phyloP scores from a whole-genome alignment of 441 rosid species.

The Viola pubescens region DNA sequence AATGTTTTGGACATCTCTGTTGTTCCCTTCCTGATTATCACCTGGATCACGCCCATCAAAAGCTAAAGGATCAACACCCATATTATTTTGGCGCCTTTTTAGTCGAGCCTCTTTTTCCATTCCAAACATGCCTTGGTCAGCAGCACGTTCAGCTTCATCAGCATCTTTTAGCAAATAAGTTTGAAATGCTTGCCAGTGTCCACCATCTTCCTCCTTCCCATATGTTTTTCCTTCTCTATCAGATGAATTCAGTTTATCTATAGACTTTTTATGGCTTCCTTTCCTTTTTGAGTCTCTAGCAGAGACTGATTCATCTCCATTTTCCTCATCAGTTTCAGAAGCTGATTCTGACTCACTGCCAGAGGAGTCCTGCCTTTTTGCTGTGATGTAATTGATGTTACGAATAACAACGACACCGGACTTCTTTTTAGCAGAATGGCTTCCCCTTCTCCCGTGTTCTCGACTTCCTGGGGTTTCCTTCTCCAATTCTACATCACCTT shows the following conservation, averaged over 20 bases:
- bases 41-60: conserved; percentile 35
- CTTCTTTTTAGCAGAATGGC: conserved; percentile 50
- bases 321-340: conserved; percentile 45
- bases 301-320: conserved; percentile 28
- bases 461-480: conserved; percentile 25
- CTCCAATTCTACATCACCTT: conserved; percentile 37
- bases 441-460: conserved; percentile 30
- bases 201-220: conserved; percentile 54
- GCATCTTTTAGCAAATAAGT: conserved; percentile 60
- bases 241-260: conserved; percentile 22
- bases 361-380: conserved; percentile 57
- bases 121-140: conserved; percentile 39
- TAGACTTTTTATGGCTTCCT: conserved; percentile 21
- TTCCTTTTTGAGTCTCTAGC: conserved; percentile 31
- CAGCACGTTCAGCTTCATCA: conserved; percentile 52
- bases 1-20: conserved; percentile 31
- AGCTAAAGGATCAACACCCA: conserved; percentile 53
- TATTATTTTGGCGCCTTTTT: conserved; percentile 40
- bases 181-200: conserved; percentile 93
- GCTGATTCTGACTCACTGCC: conserved; percentile 45
- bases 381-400: conserved; percentile 72
- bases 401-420: conserved; percentile 78
- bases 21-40: conserved; percentile 41
- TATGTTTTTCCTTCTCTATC: conserved; percentile 33
- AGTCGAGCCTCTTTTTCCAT: conserved; percentile 54